Conservation (phyloP, 1,284 basidiomycete species). For the Calocybe gambosa region DNA sequence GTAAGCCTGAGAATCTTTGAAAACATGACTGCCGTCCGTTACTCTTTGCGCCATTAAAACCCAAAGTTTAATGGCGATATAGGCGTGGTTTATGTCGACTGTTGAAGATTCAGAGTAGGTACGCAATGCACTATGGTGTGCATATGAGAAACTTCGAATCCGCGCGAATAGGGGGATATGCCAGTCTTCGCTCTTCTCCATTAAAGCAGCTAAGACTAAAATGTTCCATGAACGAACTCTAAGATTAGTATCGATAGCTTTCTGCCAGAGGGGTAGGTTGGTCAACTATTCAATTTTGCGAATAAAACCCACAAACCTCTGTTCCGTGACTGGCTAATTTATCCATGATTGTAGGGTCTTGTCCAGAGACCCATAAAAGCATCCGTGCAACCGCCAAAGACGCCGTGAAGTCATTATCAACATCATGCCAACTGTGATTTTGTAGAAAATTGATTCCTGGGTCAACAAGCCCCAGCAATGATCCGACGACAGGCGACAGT, state of each 20-base stretch:
- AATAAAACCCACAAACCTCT: conserved; percentile 23
- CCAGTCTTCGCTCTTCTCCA: conserved; percentile 33
- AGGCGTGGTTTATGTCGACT: conserved; percentile 59
- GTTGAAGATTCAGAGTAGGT: conserved; percentile 37
- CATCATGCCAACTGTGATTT: conserved; percentile 37
- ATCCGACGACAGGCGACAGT: conserved; percentile 14
- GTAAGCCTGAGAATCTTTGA: conserved; percentile 31
- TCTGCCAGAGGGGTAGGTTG: conserved; percentile 25
- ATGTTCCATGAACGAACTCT: conserved; percentile 60
- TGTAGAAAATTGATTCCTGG: conserved; percentile 50
- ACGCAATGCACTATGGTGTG: conserved; percentile 41
- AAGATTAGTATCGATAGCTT: conserved; percentile 29
- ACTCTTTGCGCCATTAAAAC: conserved; percentile 46
- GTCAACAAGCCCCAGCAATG: conserved; percentile 36
- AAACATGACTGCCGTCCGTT: conserved; percentile 20
- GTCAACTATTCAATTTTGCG: neutral
- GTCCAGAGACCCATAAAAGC: conserved; percentile 39
- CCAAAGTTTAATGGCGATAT: conserved; percentile 65
- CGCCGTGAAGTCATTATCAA: conserved; percentile 46
- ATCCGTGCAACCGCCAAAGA: conserved; percentile 48
- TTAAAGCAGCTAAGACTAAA: conserved; percentile 46
- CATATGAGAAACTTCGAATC: conserved; percentile 41
- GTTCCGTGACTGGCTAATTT: conserved; percentile 26
- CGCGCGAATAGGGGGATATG: conserved; percentile 41
- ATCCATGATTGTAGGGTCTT: conserved; percentile 29